Evolutionary conservation across 345 rosid genomes (phyloP).

Genomic region (Viola odorata): DNA sequence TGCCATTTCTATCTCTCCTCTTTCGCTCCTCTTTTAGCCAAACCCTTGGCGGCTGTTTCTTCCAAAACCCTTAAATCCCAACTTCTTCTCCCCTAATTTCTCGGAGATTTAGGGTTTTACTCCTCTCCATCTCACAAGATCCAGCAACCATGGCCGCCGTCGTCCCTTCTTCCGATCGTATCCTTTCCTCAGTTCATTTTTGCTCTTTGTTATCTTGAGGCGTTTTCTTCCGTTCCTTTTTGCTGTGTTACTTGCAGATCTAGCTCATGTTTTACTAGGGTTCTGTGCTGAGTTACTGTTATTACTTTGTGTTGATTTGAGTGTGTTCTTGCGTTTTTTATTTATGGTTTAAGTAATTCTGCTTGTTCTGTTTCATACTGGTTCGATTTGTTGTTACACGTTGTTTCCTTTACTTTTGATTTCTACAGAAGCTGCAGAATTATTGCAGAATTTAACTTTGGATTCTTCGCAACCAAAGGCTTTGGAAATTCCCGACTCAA

Average conservation of each 20-base stretch:
- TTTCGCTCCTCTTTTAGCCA: no score
- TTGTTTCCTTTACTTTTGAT: conserved; percentile 45
- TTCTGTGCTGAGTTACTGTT: neutral
- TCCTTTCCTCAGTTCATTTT: conserved; percentile 24
- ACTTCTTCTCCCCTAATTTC: no score
- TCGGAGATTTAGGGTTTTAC: neutral
- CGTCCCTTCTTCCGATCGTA: conserved; percentile 64
- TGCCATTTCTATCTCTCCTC: no score
- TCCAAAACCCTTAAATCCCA: no score
- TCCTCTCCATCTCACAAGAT: neutral
- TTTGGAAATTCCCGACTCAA: conserved; percentile 62
- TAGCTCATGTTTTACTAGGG: no score
- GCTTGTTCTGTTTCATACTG: neutral
- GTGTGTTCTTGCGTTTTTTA: neutral
- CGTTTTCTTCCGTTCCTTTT: conserved; percentile 12
- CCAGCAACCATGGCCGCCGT: conserved; percentile 50
- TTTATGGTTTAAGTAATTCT: neutral
- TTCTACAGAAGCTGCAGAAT: conserved; percentile 62
- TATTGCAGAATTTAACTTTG: conserved; percentile 68
- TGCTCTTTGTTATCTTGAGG: neutral
- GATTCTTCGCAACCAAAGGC: conserved; percentile 55
- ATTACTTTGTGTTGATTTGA: neutral
- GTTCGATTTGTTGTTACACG: neutral
- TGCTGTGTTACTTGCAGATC: conserved; percentile 11
- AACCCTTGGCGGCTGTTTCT: no score